Evolutionary conservation across 768 basidiomycete genomes (phyloP), one percentile per base, ranked within the genome.

Genomic region (Tremella mesenterica): DNA sequence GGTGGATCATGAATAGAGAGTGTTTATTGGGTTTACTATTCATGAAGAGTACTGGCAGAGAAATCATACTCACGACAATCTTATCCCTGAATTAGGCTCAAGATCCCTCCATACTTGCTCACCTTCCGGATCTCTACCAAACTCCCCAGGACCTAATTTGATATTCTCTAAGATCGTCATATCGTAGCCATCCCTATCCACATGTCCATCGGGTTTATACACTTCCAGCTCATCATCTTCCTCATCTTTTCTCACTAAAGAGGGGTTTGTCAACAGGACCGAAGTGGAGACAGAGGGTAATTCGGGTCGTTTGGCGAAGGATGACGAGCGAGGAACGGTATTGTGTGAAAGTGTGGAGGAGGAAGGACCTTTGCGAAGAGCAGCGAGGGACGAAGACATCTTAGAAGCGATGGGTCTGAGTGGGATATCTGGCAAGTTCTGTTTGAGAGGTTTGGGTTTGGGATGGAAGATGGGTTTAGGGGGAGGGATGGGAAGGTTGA

Each of bases 11-110:
- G n/a, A n/a, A n/a, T 23, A 34, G 48, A 34, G 2, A n/a, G 2
- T 26, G n/a, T 33, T 56, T 38, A 51, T 46, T 27, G 46, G 25
- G 16, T 39, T 30, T 48, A 18, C 59, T 48, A 16, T 27, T 46
- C 18, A 34, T 34, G 33, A 18, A 18, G 48, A 23, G 20, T 23
- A 18, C 47, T 54, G 43, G 16, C 8, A 25, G 27, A 10, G 29
- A 23, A 79, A 26, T 23, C 8, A 12, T 9, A 48, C 87, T 53
- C 67, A 95, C 92, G 73, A 77, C 23, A 99, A 77, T 47, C 83
- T 79, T 45, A 96, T 93, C 4, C 84, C 81, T 26, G 90, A 92
- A 74, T 95, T 86, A 0, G 95, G 95, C 70, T 99, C 95, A 4
- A 91, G 70, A 46, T 76, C 79, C 57, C 84, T 77, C 65, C 92